phyloP scores from a whole-genome alignment of 805 yeast species.

The Saturnispora mendoncae region DNA sequence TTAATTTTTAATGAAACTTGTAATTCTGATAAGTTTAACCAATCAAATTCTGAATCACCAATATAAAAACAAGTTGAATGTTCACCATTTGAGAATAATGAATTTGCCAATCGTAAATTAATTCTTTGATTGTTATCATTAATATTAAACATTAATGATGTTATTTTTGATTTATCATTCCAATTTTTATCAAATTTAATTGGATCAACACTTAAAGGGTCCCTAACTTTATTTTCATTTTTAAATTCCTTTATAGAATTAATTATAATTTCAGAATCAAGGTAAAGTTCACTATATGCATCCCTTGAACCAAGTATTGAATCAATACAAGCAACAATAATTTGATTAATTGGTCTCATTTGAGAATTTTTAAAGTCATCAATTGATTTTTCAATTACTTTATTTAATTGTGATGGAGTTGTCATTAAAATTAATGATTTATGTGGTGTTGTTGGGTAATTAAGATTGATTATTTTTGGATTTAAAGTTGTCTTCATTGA shows the following conservation, averaged over 20 bases:
- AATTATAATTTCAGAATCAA: constrained; percentile 14
- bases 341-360: constrained; percentile 11
- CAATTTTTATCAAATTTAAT: constrained; percentile 16
- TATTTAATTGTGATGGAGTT: constrained; percentile 24
- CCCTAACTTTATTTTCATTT: constrained; percentile 5
- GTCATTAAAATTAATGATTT: constrained; percentile 22
- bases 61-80: constrained; percentile 21
- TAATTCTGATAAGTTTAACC: constrained; percentile 10
- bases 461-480: constrained; percentile 12
- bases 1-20: constrained; percentile 3
- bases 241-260: constrained; percentile 12
- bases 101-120: constrained; percentile 18
- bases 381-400: constrained; percentile 13
- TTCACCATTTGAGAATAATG: constrained; percentile 22
- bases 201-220: constrained; percentile 17
- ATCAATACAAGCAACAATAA: constrained; percentile 24
- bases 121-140: background rate
- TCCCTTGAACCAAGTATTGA: constrained; percentile 20
- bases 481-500: constrained; percentile 18
- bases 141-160: constrained; percentile 9
- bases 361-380: constrained; percentile 6
- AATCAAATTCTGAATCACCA: constrained; percentile 7
- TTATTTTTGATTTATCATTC: constrained; percentile 12
- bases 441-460: constrained; percentile 10
- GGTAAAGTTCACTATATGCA: constrained; percentile 25